Evolutionary conservation across 2,329 filamentous ascomycete species (phyloP).

Genomic region (Hypoxylon sp.): DNA sequence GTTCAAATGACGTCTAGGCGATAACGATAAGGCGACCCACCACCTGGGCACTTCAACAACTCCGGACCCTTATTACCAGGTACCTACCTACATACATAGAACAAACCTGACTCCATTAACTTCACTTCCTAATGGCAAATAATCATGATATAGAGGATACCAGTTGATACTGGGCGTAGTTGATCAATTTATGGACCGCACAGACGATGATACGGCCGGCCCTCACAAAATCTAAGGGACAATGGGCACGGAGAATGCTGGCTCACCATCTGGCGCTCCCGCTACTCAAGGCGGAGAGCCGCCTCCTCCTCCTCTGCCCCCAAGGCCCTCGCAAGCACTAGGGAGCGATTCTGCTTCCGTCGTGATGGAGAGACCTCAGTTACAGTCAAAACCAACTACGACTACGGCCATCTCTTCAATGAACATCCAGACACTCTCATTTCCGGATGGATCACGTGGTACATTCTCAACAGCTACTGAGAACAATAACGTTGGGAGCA

Average conservation of each 20-base stretch:
- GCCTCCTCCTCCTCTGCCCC: constrained; percentile 70
- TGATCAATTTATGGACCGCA: neutral
- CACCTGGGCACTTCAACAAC: constrained; percentile 8
- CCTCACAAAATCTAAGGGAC: constrained; percentile 37
- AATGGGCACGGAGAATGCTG: constrained; percentile 55
- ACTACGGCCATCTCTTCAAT: constrained; percentile 89
- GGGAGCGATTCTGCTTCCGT: constrained; percentile 51
- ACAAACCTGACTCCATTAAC: constrained; percentile 13
- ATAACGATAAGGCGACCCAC: constrained; percentile 44
- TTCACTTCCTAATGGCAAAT: neutral
- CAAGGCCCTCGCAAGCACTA: constrained; percentile 59
- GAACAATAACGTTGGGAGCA: constrained; percentile 51
- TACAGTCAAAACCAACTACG: constrained; percentile 81
- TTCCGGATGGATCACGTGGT: constrained; percentile 77
- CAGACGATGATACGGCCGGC: constrained; percentile 45
- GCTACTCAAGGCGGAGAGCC: constrained; percentile 59
- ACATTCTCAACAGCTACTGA: constrained; percentile 67
- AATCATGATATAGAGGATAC: constrained; percentile 2
- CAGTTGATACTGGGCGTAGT: neutral
- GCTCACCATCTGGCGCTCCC: constrained; percentile 44
- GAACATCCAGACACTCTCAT: constrained; percentile 83
- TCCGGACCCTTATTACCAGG: constrained; percentile 9
- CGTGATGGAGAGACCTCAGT: constrained; percentile 55
- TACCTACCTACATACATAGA: neutral
- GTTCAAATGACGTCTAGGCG: constrained; percentile 38